Percentiles rank a stretch among this genome's conserved stretches.
phyloP scores from a whole-genome alignment of 805 yeast genomes.

The Yamadazyma akitaensis region DNA sequence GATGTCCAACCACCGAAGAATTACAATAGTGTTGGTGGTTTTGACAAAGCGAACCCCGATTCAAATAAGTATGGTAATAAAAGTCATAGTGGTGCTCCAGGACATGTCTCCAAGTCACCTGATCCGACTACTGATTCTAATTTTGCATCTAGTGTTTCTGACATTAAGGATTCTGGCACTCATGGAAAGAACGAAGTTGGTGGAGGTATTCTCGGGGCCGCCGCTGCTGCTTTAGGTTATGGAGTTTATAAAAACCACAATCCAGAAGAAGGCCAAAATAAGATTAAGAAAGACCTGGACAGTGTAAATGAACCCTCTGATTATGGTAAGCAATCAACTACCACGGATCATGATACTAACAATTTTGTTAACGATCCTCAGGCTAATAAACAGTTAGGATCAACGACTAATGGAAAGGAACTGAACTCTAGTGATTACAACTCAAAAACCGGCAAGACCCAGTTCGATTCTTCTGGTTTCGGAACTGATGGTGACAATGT shows the following conservation, averaged over 20 bases:
- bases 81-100: neutral
- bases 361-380: neutral
- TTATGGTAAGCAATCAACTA: neutral
- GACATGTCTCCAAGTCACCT: neutral
- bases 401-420: too few species aligned
- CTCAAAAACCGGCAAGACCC: too few species aligned
- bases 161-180: neutral
- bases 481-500: neutral
- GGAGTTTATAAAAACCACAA: neutral
- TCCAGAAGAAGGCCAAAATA: neutral
- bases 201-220: conserved; percentile 4
- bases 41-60: neutral
- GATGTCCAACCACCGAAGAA: conserved; percentile 9
- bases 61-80: neutral
- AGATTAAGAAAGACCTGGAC: neutral
- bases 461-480: too few species aligned
- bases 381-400: too few species aligned
- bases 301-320: neutral
- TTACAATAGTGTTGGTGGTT: neutral
- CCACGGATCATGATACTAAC: neutral
- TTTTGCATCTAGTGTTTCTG: neutral
- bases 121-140: neutral
- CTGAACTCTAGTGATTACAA: too few species aligned
- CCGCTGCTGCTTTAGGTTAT: conserved; percentile 2
- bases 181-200: neutral